Conservation (phyloP, 192 early-diverging fungal species). For the Coemansia sp. region DNA sequence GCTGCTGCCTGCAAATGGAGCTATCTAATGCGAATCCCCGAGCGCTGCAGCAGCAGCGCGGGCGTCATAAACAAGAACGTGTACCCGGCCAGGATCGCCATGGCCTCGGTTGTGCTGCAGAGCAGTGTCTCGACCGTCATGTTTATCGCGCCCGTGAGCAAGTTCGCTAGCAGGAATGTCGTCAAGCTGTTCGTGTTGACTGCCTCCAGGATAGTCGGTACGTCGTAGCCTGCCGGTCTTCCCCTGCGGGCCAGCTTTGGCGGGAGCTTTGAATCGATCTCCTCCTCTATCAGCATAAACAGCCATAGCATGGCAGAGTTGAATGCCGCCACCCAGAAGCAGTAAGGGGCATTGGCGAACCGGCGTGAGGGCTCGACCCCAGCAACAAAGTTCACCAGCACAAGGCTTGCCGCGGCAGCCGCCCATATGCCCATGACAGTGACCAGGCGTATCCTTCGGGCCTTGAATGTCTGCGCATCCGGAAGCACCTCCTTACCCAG, state of each 20-base stretch:
- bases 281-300: conserved; percentile 57
- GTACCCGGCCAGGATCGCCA: conserved; percentile 51
- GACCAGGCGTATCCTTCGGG: conserved; percentile 46
- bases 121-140: conserved; percentile 72
- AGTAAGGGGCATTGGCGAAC: conserved; percentile 71
- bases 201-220: conserved; percentile 57
- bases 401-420: conserved; percentile 46
- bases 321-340: conserved; percentile 70
- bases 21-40: conserved; percentile 19
- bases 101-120: conserved; percentile 34
- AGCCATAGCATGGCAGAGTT: conserved; percentile 59
- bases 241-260: conserved; percentile 32
- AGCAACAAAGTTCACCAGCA: conserved; percentile 48
- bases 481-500: conserved; percentile 60
- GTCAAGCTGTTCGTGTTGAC: conserved; percentile 79
- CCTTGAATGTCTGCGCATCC: conserved; percentile 36
- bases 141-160: conserved; percentile 83
- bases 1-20: not conserved
- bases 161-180: conserved; percentile 82
- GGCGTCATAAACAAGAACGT: conserved; percentile 50
- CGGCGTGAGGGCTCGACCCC: conserved; percentile 63
- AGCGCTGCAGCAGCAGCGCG: conserved; percentile 16
- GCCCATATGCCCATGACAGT: conserved; percentile 42
- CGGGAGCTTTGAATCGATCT: conserved; percentile 49
- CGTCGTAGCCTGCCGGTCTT: conserved; percentile 34